Conservation (phyloP, 129 eudicot species). For the Flaveria sonorensis region DNA sequence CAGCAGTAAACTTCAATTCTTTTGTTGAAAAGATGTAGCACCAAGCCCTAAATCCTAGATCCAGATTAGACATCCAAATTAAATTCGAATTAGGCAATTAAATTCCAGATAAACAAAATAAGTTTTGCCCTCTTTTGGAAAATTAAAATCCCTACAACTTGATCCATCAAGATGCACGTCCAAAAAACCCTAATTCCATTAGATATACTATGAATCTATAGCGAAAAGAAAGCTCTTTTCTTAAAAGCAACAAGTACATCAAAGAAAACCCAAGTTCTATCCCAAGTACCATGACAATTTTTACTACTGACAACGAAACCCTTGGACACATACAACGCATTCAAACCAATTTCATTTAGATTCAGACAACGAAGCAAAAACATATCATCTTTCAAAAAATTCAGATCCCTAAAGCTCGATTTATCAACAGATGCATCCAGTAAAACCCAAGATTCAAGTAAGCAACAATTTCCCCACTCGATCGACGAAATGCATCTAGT, state of each 20-base stretch:
- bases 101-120: background rate
- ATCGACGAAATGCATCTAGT: background rate
- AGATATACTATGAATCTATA: too few relatives aligned
- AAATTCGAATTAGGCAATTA: too few relatives aligned
- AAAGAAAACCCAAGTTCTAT: background rate
- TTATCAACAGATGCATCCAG: slow-evolving; percentile 11
- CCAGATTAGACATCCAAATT: background rate
- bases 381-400: background rate
- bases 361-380: background rate
- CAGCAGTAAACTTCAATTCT: background rate
- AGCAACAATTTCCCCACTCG: background rate
- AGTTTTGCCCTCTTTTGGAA: background rate
- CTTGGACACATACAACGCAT: background rate
- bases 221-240: too few relatives aligned
- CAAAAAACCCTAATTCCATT: background rate
- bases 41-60: background rate
- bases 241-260: background rate
- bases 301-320: background rate
- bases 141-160: background rate
- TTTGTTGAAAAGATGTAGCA: background rate
- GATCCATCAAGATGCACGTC: background rate
- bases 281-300: background rate
- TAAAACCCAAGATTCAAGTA: slow-evolving; percentile 15
- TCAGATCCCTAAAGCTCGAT: slow-evolving; percentile 2
- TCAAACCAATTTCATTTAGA: background rate